Evolutionary conservation across 352 stramenopile genomes (phyloP), one percentile per base, ranked within the genome.

Genomic region (Pythium scleroteichum): DNA sequence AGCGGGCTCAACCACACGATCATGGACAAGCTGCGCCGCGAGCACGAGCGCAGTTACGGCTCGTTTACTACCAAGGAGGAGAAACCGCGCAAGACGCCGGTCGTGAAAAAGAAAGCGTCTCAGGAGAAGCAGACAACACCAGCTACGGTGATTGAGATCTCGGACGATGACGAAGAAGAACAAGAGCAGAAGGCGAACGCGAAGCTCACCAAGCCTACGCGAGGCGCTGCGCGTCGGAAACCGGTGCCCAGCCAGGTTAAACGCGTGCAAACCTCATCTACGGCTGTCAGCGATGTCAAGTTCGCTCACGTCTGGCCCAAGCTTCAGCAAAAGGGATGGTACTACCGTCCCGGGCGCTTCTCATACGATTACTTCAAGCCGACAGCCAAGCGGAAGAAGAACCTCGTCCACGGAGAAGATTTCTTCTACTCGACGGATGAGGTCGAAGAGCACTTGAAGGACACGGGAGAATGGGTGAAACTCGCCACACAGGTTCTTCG

Each of bases 361-460:
- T 80, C 77, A 19, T 92, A 80, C 47, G 78, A 89, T 49, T 92
- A 87, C 69, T 88, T 88, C 65, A 87, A 75, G 53, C 82, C 82
- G 7, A 63, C 73, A 41, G 85, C 69, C n/a, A 53, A 64, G 2
- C 71, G 64, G 9, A 32, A 54, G n/a, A 62, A 58, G 14, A 70
- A 87, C 13, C 75, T 73, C 5, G 27, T 66, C 10, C 49, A 49
- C 40, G 68, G 66, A 24, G 56, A 76, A 12, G 80, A 90, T 57
- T 90, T 80, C 64, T 92, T 90, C 45, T 61, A 53, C 26, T 79
- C 54, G 4, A 72, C 75, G 33, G 54, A 60, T 0, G 16, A 71
- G 20, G 55, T 90, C 40, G 68, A 77, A 20, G 70, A 85, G 22
- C 79, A 85, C 45, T 68, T 92, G 29, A 44, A 88, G 38, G 58